phyloP scores from a whole-genome alignment of 106 monocot species.

The Allium cepa region DNA sequence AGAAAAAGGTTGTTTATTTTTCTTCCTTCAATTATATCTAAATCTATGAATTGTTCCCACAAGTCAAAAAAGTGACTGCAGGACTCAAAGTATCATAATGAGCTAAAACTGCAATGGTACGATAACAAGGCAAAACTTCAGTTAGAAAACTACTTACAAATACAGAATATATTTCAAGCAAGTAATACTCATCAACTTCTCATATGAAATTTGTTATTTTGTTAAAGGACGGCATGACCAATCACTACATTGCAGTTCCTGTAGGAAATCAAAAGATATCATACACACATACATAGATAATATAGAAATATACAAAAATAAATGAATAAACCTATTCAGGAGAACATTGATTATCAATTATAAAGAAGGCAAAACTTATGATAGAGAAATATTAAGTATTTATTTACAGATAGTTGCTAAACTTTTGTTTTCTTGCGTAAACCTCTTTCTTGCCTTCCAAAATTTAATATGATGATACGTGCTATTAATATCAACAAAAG shows the following conservation, averaged over 20 bases:
- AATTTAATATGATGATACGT: slow-evolving; percentile 54
- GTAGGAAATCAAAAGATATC: slow-evolving; percentile 11
- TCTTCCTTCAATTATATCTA: too few relatives aligned
- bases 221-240: slow-evolving; percentile 86
- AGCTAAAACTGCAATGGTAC: too few relatives aligned
- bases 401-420: slow-evolving; percentile 80
- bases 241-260: slow-evolving; percentile 97
- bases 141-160: slow-evolving; percentile 24
- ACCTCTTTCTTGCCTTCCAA: slow-evolving; percentile 26
- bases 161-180: too few relatives aligned
- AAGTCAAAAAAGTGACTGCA: too few relatives aligned
- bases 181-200: slow-evolving; percentile 85
- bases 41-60: too few relatives aligned
- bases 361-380: slow-evolving; percentile 59
- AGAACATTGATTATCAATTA: too few relatives aligned
- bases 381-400: slow-evolving; percentile 62
- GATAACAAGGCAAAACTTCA: slow-evolving; percentile 40
- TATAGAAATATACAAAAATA: too few relatives aligned
- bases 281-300: too few relatives aligned
- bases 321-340: too few relatives aligned
- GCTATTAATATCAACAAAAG: slow-evolving; percentile 86
- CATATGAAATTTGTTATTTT: slow-evolving; percentile 77
- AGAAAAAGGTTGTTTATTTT: too few relatives aligned
- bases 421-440: slow-evolving; percentile 72
- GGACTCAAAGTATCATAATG: too few relatives aligned